These are phyloP conservation scores for Salix udensis DNA, from an alignment of 345 rosid species.

Conservation along the genomic window DNA sequence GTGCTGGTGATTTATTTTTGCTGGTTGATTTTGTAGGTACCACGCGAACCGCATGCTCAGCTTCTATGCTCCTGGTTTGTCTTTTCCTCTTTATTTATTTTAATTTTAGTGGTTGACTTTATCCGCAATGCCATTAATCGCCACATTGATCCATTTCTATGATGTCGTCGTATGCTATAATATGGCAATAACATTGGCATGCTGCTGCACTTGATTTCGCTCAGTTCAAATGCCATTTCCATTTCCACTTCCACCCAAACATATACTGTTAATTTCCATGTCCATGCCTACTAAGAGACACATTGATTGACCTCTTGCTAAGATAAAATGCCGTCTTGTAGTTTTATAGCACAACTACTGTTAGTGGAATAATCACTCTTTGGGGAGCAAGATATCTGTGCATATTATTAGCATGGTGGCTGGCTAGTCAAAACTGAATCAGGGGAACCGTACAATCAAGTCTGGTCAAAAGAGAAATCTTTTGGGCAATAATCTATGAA, in stretches of 20 bases:
- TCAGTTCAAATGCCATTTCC: not conserved
- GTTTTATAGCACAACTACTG: not conserved
- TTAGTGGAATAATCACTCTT: not conserved
- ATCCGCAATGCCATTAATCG: not conserved
- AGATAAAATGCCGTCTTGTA: not conserved
- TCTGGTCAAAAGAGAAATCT: too few species aligned
- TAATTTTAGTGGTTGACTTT: not conserved
- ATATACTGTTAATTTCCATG: not conserved
- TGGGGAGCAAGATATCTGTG: too few species aligned
- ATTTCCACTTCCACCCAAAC: not conserved
- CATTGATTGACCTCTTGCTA: not conserved
- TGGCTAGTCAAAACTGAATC: too few species aligned
- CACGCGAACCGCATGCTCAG: slow-evolving; percentile 98
- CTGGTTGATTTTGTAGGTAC: slow-evolving; percentile 47
- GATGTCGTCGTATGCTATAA: not conserved
- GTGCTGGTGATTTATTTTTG: not conserved
- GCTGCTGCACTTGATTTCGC: not conserved
- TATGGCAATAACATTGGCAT: not conserved
- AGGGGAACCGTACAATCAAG: too few species aligned
- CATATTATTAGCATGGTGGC: too few species aligned
- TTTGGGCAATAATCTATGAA: too few species aligned
- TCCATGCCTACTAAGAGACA: not conserved
- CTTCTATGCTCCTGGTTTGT: slow-evolving; percentile 94
- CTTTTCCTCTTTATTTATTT: not conserved
- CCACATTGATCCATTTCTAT: not conserved